phyloP scores from a whole-genome alignment of 768 basidiomycete genomes.

The Coprinopsis cinerea region DNA sequence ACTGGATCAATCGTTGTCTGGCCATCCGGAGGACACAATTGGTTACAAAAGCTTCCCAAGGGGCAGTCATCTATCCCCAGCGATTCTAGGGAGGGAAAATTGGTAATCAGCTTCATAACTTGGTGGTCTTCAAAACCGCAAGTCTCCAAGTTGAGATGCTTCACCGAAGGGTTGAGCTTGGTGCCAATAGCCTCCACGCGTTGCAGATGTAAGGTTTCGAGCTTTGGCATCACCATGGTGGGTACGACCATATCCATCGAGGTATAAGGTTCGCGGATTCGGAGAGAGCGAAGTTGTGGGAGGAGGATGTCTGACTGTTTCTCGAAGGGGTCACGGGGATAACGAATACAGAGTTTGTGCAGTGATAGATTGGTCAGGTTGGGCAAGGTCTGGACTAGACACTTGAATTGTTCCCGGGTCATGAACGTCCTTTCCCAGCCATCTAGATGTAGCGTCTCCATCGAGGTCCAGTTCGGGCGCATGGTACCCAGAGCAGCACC shows the following conservation, averaged over 20 bases:
- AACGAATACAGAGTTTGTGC: constrained; percentile 29
- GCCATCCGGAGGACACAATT: background rate
- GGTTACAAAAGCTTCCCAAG: constrained; percentile 8
- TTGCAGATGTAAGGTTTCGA: constrained; percentile 31
- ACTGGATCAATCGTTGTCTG: background rate
- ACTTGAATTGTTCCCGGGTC: constrained; percentile 29
- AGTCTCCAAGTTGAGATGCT: constrained; percentile 25
- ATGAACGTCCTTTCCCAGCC: constrained; percentile 31
- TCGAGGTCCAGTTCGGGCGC: constrained; percentile 28
- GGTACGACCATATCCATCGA: constrained; percentile 29
- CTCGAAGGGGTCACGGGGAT: constrained; percentile 26
- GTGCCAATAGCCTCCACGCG: constrained; percentile 30
- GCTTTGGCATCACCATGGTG: constrained; percentile 29
- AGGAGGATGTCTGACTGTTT: constrained; percentile 25
- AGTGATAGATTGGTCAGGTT: constrained; percentile 37
- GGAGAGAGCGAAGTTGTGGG: constrained; percentile 32
- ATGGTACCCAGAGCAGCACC: constrained; percentile 35
- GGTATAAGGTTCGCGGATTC: constrained; percentile 32
- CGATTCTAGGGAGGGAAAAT: constrained; percentile 29
- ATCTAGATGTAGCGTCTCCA: constrained; percentile 40
- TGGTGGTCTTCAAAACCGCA: constrained; percentile 30
- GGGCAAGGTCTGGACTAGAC: constrained; percentile 28
- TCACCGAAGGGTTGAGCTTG: constrained; percentile 26
- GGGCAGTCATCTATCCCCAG: constrained; percentile 31
- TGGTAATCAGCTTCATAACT: constrained; percentile 25